Conservation (phyloP, 345 rosid species). For the Nasturtium officinale region DNA sequence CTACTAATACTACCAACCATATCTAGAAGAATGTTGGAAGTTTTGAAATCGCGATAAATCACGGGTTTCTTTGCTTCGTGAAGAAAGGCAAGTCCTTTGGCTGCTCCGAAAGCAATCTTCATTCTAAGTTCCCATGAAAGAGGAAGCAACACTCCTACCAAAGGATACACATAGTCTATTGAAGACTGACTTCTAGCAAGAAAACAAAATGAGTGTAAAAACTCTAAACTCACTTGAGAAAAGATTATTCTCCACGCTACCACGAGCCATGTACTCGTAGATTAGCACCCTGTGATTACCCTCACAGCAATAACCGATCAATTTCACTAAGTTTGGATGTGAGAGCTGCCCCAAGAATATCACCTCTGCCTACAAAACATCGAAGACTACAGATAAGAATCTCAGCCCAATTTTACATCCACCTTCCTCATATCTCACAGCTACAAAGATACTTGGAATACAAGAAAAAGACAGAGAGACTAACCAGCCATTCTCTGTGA, state of each 20-base stretch:
- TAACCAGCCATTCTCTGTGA: conserved; percentile 99
- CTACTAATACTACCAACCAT: conserved; percentile 51
- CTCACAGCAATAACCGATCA: conserved; percentile 93
- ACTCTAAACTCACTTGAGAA: conserved; percentile 73
- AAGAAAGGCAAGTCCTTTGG: conserved; percentile 94
- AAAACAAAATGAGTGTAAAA: conserved; percentile 5
- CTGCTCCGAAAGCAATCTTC: conserved; percentile 96
- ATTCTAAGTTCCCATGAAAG: conserved; percentile 85
- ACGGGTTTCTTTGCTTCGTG: conserved; percentile 96
- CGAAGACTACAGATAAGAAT: conserved; percentile 12
- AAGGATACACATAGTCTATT: conserved; percentile 12
- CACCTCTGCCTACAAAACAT: conserved; percentile 80
- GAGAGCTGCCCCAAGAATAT: conserved; percentile 96
- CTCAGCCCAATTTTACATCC: neutral
- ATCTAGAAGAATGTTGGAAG: conserved; percentile 89
- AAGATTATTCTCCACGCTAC: conserved; percentile 86
- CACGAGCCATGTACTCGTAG: conserved; percentile 92
- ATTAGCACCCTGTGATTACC: conserved; percentile 81
- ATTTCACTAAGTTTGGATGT: conserved; percentile 90
- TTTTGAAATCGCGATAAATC: conserved; percentile 95
- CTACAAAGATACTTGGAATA: neutral
- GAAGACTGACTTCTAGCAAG: neutral
- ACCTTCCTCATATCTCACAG: neutral
- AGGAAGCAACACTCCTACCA: conserved; percentile 86
- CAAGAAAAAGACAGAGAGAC: conserved; percentile 24